A percentile compares a stretch with the other conserved stretches of the same genome.
phyloP scores from a whole-genome alignment of 2,329 filamentous ascomycete species.

The Metarhizium robertsii region DNA sequence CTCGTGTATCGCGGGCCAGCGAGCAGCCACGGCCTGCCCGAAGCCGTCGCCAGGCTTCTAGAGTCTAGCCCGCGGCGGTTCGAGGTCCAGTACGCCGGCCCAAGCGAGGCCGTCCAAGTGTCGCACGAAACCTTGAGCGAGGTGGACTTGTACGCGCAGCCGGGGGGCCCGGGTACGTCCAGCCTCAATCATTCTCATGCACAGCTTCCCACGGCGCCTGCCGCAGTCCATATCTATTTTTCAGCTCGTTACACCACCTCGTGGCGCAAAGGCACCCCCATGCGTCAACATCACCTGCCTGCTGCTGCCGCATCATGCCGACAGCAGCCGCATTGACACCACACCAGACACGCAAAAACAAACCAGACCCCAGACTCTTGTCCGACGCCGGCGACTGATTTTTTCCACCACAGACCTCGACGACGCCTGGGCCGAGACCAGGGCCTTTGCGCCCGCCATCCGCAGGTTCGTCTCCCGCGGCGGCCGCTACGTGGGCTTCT shows the following conservation, averaged over 20 bases:
- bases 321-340: too few species aligned
- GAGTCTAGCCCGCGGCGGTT: conserved; percentile 12
- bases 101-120: conserved; percentile 11
- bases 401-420: conserved; percentile 10
- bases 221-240: too few species aligned
- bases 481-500: conserved; percentile 18
- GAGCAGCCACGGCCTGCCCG: conserved; percentile 10
- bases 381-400: too few species aligned
- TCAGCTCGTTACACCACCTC: too few species aligned
- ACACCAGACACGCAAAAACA: too few species aligned
- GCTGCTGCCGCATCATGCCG: too few species aligned
- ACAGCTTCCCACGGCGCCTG: too few species aligned
- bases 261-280: too few species aligned
- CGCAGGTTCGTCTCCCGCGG: conserved; percentile 13
- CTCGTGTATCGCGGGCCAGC: conserved; percentile 15
- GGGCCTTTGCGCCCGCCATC: conserved; percentile 9
- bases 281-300: too few species aligned
- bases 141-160: conserved; percentile 12
- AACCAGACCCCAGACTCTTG: too few species aligned
- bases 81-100: conserved; percentile 12
- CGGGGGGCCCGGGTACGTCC: conserved; percentile 12
- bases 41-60: conserved; percentile 12
- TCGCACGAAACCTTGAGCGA: conserved; percentile 8
- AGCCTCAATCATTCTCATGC: too few species aligned
- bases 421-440: conserved; percentile 10